Base-by-base conservation (phyloP, 2,329 filamentous ascomycete species). In the Rutstroemia sp. region DNA sequence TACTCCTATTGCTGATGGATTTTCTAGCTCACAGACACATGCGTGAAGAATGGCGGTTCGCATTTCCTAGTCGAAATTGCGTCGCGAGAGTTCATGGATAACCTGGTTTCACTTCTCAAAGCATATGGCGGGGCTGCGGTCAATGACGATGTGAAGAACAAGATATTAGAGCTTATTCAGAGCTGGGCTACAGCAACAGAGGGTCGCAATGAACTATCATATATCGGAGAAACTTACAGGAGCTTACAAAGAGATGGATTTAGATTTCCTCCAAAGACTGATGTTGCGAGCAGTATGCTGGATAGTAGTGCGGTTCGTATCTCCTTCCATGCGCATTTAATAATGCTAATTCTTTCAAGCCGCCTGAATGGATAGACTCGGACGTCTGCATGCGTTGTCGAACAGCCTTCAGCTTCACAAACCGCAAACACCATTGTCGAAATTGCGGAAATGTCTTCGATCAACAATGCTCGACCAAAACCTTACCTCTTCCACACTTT, bases 361-460 rank as follows among this genome's bases (percentile, higher is more conserved):
- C 94, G 9, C 94, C 94, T 0, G 94, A 99, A 73, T 99, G 94
- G 94, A 85, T 86, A 51, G 94, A 99, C 73, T 96, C 92, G 10
- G 94, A 99, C 67, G 92, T 99, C 34, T 99, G 94, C 71, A 96
- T 99, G 91, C 87, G 94, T 69, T 99, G 94, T 71, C 85, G 94
- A 64, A 96, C 92, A 12, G 75, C 90, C 17, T 99, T 99, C 67
- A 96, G 90, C 48, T 96, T 99, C 69, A 99, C 92, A 56, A 99
- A 99, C 71, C 86, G 94, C 67, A 99, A 97, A 70, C 94, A 99
- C 70, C 94, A 99, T 71, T 99, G 94, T 68, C 86, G 94, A 63
- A 99, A 99, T 71, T 99, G 94, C 68, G 94, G 94, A 51, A 96
- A 94, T 72, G 94, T 95, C 67, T 99, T 99, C 70, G 95, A 96